Base-by-base conservation (phyloP, 2,329 filamentous ascomycete genomes). In the Cryphonectria japonica region DNA sequence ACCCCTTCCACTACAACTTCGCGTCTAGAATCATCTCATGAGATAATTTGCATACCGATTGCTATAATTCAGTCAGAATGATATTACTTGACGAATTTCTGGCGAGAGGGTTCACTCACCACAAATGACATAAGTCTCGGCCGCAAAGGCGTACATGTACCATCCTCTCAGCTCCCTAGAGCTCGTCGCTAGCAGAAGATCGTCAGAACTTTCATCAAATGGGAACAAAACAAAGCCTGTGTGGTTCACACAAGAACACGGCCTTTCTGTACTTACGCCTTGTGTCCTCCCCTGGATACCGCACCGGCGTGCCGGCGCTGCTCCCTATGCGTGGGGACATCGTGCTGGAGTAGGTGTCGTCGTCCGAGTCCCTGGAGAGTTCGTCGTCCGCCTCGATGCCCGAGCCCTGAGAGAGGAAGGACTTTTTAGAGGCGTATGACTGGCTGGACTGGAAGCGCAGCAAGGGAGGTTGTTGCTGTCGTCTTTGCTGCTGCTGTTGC, bases 61-160 rank as follows among this genome's bases (percentile, higher is more conserved):
- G 76, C 77, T 78, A 63, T 39, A 54, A 37, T 39, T 11, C 52
- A 54, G 71, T 69, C 65, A 72, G 68, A 39, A 68, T 26, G 26
- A 39, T 46, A 54, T 37, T n/a, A 57, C 7, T 19, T 52, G 26
- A 29, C 43, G 14, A 4, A 4, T 3, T 9, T 34, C 57, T 6
- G n/a, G 14, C 2, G 29, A 34, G 26, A 19, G 16, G 61, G 37
- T 19, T 11, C 39, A 83, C 90, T 79, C 80, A 93, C 95, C 95
- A 80, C 96, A 98, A 70, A 98, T 93, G 22, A 97, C 93, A 80
- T 98, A 98, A 68, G 97, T 95, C 83, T 99, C 96, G 29, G 95
- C 94, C 34, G 96, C 96, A 86, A 97, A 98, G 59, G 93, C 93
- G 84, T 98, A 98, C 79, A 92, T 92, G 82, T 98, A 99, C 93